These are phyloP conservation scores for Cryphonectria japonica DNA, from an alignment of 2,329 filamentous ascomycete genomes.

Conservation along the genomic window DNA sequence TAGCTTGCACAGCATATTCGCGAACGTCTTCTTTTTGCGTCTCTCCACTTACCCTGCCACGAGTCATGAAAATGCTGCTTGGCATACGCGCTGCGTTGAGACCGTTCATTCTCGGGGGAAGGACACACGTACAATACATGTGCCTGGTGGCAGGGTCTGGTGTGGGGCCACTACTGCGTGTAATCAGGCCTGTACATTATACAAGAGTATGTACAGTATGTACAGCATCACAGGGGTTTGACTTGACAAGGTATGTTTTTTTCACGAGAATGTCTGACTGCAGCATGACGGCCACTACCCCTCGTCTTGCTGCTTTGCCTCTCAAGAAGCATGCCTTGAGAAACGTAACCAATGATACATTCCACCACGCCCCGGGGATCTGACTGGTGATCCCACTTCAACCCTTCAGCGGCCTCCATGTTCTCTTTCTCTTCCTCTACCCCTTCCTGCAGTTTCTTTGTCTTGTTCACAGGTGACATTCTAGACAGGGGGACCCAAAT, in stretches of 20 bases:
- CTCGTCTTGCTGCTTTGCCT: background rate
- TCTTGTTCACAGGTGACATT: background rate
- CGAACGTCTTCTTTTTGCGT: background rate
- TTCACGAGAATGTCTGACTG: background rate
- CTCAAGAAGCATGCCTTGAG: conserved; percentile 2
- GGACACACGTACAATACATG: background rate
- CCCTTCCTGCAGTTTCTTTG: background rate
- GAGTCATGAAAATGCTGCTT: background rate
- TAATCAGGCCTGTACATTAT: background rate
- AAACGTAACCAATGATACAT: background rate
- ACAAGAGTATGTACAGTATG: background rate
- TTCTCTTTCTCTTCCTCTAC: background rate
- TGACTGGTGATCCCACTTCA: background rate
- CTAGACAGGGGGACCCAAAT: background rate
- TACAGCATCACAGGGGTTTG: background rate
- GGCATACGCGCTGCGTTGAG: background rate
- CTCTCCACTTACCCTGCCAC: background rate
- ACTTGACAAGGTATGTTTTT: background rate
- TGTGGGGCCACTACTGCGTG: conserved; percentile 4
- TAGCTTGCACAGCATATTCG: background rate
- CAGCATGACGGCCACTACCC: background rate
- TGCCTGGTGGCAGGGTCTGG: conserved; percentile 4
- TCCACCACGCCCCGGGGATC: background rate
- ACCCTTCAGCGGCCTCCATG: background rate
- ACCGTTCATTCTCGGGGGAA: background rate